Base-by-base conservation (phyloP, 148 eudicot genomes). In the Rhododendron ferrugineum region DNA sequence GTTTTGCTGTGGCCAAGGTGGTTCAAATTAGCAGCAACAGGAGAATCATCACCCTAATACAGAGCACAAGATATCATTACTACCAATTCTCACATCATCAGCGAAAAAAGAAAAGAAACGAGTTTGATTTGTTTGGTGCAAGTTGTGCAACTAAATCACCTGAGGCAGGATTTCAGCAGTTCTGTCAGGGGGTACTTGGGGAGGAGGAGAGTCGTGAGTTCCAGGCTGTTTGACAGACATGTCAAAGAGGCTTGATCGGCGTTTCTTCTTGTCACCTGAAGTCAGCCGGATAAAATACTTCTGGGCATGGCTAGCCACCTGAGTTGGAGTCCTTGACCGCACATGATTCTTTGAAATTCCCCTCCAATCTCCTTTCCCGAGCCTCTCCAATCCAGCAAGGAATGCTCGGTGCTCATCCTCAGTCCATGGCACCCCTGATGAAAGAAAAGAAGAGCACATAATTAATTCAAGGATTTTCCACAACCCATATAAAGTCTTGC, bases 261-360 rank as follows among this genome's bases (percentile, higher is more conserved):
- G 91, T 32, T 85, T 84, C 79, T 40, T 87, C 87, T 78, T 86
- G 26, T 87, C 87, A 18, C 70, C 28, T 9, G 80, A 15, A 32
- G 86, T 26, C 37, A 74, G 52, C 78, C 91, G 82, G 14, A 78
- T 77, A 47, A 85, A 89, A 44, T 87, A 87, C 74, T 89, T 89
- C 49, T 89, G 91, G 2, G 91, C 91, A 79, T 89, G 91, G 72
- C 91, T 89, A 47, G 91, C 91, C 40, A 89, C 89, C 82, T 89
- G 89, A 10, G 91, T 80, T 20, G 91, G 72, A n/a, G 87, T 87
- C 79, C 89, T 85, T 9, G 88, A 54, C 16, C 78, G 85, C 28
- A 89, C 91, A 40, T 47, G 88, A 3, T 62, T 36, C 66, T 56
- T 85, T 0, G 89, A 84, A 10, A 89, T 87, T 9, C 88, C 91